Conservation (phyloP, 164 flowering plant genomes). For the Berberis thunbergii region DNA sequence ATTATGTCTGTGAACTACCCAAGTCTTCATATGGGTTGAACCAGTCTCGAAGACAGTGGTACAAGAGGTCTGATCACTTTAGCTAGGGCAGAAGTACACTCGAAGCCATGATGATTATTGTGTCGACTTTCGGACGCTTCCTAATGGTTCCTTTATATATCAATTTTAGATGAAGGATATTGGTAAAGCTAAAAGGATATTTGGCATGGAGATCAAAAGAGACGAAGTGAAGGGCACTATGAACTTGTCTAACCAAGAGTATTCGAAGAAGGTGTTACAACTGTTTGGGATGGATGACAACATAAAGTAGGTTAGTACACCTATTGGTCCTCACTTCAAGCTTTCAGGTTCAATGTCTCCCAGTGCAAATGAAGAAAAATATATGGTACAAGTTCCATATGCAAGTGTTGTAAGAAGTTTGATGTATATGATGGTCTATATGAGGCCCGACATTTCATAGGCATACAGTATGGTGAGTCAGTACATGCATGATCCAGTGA, state of each 20-base stretch:
- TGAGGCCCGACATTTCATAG: background rate
- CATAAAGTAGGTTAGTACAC: background rate
- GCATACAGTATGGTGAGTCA: background rate
- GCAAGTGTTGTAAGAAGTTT: background rate
- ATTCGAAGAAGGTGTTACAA: background rate
- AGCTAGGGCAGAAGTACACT: background rate
- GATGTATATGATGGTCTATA: slow-evolving; percentile 1
- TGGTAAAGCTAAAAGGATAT: background rate
- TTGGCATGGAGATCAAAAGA: background rate
- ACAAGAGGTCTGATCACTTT: background rate
- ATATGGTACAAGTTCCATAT: background rate
- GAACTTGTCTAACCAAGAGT: background rate
- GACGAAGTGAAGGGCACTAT: background rate
- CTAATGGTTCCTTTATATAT: background rate
- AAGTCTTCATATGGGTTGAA: background rate
- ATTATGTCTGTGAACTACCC: background rate
- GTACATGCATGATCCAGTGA: background rate
- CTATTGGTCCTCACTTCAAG: slow-evolving; percentile 1
- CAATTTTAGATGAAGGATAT: background rate
- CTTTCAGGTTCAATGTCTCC: background rate
- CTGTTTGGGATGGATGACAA: background rate
- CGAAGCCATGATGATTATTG: background rate
- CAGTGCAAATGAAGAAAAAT: background rate
- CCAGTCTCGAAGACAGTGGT: background rate
- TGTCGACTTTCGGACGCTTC: background rate